phyloP scores from a whole-genome alignment of 2,329 filamentous ascomycete species.

The Hymenoscyphus repandus region DNA sequence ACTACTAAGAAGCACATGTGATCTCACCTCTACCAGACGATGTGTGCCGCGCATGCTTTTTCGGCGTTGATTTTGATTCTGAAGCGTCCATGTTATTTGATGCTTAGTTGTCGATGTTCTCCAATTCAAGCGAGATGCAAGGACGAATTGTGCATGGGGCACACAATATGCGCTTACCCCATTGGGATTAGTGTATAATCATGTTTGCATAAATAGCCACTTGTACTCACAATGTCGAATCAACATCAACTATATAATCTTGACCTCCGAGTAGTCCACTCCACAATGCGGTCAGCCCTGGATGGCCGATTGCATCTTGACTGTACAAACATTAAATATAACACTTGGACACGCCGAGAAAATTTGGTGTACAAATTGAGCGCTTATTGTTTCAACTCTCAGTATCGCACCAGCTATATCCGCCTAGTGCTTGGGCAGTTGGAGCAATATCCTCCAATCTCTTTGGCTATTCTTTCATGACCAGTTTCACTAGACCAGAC shows the following conservation, averaged over 20 bases:
- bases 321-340: too few relatives aligned
- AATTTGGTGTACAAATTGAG: too few relatives aligned
- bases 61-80: constrained; percentile 15
- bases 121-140: not conserved
- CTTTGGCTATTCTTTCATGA: not conserved
- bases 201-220: too few relatives aligned
- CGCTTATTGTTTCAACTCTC: too few relatives aligned
- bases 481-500: not conserved
- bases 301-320: too few relatives aligned
- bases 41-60: constrained; percentile 20
- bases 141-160: not conserved
- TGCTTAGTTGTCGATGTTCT: not conserved
- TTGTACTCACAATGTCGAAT: too few relatives aligned
- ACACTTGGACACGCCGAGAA: too few relatives aligned
- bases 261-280: too few relatives aligned
- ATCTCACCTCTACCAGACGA: constrained; percentile 23
- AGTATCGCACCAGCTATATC: not conserved
- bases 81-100: constrained; percentile 16
- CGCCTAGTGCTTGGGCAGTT: not conserved
- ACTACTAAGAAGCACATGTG: not conserved
- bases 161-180: not conserved
- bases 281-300: too few relatives aligned
- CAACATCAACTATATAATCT: too few relatives aligned
- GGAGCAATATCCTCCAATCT: not conserved
- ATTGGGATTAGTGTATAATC: not conserved